Base-by-base conservation (phyloP, 257 asterid species). In the Nicotiana tomentosiformis region DNA sequence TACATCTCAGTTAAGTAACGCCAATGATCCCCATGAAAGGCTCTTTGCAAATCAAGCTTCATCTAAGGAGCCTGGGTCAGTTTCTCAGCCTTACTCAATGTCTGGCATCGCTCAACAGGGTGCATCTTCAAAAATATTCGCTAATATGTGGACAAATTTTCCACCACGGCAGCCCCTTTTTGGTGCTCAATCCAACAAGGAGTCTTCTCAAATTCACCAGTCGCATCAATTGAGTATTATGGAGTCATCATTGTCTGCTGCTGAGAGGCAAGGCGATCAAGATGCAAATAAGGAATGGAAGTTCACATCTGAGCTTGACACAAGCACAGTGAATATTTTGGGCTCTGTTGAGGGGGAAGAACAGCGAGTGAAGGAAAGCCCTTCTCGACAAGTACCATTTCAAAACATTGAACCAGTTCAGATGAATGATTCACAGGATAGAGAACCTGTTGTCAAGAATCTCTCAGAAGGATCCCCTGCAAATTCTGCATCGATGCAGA, bases 391-490 rank as follows among this genome's bases (percentile, higher is more conserved):
- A 66, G 81, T 49, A 84, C 64, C 87, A 77, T 86, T 81, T 23
- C 82, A 72, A 81, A 84, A 83, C 81, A 80, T 49, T 72, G 88
- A 82, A 67, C 56, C 72, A 10, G 89, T 39, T 70, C 84, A 88
- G 30, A 82, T 76, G 65, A 86, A 85, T 80, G 85, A 78, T 49
- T 79, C 91, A 66, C 83, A 80, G 51, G 92, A 85, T 29, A 76
- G 83, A 86, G 86, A 83, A 82, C 86, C 90, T 37, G 64, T 84
- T 80, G 66, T 80, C 70, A 85, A 84, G 83, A 87, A 91, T 86
- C 80, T 64, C n/a, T 84, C 87, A 17, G 93, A 91, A 74, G 93
- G 85, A 76, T 90, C 92, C 85, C 93, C 91, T 77, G 91, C 87
- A 33, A 88, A 86, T 88, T 87, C 97, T 81, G 82, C 91, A 83